Evolutionary conservation across 1,284 basidiomycete species (phyloP).

Genomic region (Farysia itapuensis): DNA sequence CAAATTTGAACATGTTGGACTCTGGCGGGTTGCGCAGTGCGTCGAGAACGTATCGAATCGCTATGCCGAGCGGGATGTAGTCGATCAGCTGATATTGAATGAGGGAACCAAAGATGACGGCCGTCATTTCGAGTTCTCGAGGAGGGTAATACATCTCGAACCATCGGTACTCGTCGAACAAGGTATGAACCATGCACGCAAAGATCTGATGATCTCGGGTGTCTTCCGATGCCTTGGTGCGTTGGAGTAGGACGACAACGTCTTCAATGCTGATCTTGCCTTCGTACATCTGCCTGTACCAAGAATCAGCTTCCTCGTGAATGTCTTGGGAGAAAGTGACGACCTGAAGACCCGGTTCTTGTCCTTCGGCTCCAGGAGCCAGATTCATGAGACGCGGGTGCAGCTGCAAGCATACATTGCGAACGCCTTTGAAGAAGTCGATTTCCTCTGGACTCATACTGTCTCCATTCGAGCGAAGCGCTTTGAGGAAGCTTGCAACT

Average conservation of each 20-base stretch:
- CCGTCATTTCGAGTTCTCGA: slow-evolving; percentile 92
- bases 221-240: slow-evolving; percentile 79
- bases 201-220: slow-evolving; percentile 90
- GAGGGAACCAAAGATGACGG: slow-evolving; percentile 91
- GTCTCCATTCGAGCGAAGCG: slow-evolving; percentile 55
- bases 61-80: slow-evolving; percentile 91
- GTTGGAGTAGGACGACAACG: slow-evolving; percentile 82
- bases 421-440: slow-evolving; percentile 85
- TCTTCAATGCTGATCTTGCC: slow-evolving; percentile 87
- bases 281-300: slow-evolving; percentile 98
- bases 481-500: slow-evolving; percentile 56
- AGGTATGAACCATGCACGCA: slow-evolving; percentile 97
- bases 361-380: slow-evolving; percentile 76
- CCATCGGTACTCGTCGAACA: slow-evolving; percentile 99
- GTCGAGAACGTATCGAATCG: slow-evolving; percentile 93
- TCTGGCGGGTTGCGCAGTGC: slow-evolving; percentile 76
- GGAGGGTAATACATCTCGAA: slow-evolving; percentile 90
- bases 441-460: slow-evolving; percentile 70
- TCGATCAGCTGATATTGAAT: slow-evolving; percentile 93
- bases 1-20: slow-evolving; percentile 93
- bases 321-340: slow-evolving; percentile 85
- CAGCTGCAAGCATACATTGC: slow-evolving; percentile 90
- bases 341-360: slow-evolving; percentile 88
- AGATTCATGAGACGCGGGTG: slow-evolving; percentile 96
- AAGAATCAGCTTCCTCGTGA: slow-evolving; percentile 80